Base-by-base conservation (phyloP, 306 rosid genomes). In the Betula pendula region DNA sequence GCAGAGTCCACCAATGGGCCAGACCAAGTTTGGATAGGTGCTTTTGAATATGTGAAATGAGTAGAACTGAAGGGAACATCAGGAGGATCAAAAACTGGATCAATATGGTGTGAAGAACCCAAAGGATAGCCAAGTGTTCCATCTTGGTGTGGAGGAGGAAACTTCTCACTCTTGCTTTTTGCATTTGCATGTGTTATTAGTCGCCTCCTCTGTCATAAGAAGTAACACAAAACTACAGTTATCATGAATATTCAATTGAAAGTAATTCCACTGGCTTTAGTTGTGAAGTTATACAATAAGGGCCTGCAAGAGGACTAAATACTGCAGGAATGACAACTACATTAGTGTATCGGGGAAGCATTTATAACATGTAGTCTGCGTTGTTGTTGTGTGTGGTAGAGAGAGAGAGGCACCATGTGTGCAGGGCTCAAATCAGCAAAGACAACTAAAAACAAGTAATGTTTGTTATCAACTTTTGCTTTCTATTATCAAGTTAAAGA, bases 141-240 rank as follows among this genome's bases (percentile, higher is more conserved):
- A 19, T 96, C 99, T 87, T 96, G 96, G 84, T 96, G 99, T 1
- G 99, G 99, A 66, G 99, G 99, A 72, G 98, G 99, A 79, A 96
- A 96, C 88, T 96, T 96, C 77, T 96, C 99, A 4, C 99, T 96
- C 89, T 96, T 96, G 91, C 98, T 96, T 90, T 96, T 96, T 0
- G 98, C 98, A 72, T 96, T 96, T 66, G 99, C 91, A 69, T 92
- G 99, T 11, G 98, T 90, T 77, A 96, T 92, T 68, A 92, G 75
- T 68, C 98, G 87, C 73, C 97, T 93, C 81, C 98, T 91, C 99
- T 92, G 96, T 66, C 77, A 35, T 9, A 13, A 62, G 43, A 63
- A 48, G 42, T 53, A 76, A 84, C 70, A 68, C 62, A 48, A 58
- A 35, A 68, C 8, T 40, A 66, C 7, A 31, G n/a, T 63, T 33